Evolutionary conservation across 129 eudicot species (phyloP).

Genomic region (Saposhnikovia divaricata): DNA sequence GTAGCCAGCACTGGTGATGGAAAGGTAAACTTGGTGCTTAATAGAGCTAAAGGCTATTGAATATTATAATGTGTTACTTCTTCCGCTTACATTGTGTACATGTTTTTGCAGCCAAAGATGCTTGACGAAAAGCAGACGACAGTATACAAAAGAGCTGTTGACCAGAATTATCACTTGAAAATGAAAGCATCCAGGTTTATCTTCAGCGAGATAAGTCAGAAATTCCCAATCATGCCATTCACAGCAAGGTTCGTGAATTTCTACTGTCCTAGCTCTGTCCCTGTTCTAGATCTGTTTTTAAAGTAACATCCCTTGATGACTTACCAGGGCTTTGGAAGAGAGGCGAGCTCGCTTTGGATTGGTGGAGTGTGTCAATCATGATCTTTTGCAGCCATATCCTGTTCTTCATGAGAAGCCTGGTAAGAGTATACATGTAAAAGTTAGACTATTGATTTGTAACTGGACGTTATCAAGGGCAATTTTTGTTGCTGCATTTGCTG

Average conservation of each 20-base stretch:
- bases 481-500: background rate
- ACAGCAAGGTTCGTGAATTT: slow-evolving; percentile 58
- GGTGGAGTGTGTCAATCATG: slow-evolving; percentile 86
- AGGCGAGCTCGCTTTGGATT: slow-evolving; percentile 76
- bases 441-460: background rate
- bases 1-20: slow-evolving; percentile 97
- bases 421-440: slow-evolving; percentile 11
- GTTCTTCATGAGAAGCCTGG: slow-evolving; percentile 89
- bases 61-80: background rate
- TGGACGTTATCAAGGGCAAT: background rate
- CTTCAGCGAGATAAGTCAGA: slow-evolving; percentile 79
- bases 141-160: slow-evolving; percentile 86
- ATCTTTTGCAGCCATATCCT: slow-evolving; percentile 84
- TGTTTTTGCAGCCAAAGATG: slow-evolving; percentile 60
- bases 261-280: background rate
- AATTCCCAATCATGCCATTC: slow-evolving; percentile 90
- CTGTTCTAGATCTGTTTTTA: background rate
- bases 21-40: slow-evolving; percentile 33
- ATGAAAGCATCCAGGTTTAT: slow-evolving; percentile 93
- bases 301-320: background rate
- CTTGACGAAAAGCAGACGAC: slow-evolving; percentile 95
- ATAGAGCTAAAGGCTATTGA: background rate
- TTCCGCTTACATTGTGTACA: background rate
- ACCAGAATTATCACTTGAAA: slow-evolving; percentile 77
- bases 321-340: slow-evolving; percentile 70